These are phyloP conservation scores for Oemleria cerasiformis DNA, from an alignment of 306 rosid species.

Conservation along the genomic window DNA sequence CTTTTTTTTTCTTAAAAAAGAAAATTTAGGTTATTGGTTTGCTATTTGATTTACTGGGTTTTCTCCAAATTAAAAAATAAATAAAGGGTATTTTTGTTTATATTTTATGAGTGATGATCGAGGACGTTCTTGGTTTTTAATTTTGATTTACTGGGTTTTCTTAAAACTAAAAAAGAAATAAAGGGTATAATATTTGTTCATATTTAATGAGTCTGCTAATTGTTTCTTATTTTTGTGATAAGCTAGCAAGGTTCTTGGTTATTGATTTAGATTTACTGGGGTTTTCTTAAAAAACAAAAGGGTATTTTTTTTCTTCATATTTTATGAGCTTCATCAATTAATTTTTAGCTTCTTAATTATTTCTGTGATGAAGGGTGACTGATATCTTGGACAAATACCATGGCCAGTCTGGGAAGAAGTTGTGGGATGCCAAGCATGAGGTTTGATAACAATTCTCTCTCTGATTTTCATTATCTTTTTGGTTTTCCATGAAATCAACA, in stretches of 20 bases:
- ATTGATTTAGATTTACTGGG: neutral
- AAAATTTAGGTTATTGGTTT: neutral
- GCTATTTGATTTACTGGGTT: neutral
- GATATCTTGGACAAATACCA: slow-evolving; percentile 67
- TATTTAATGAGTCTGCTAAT: too few species aligned
- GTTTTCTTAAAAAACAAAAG: neutral
- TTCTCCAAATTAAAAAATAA: neutral
- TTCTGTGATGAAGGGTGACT: slow-evolving; percentile 50
- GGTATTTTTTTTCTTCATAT: neutral
- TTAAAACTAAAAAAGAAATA: too few species aligned
- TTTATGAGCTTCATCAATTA: neutral
- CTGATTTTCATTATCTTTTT: neutral
- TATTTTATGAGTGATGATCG: too few species aligned
- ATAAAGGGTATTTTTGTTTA: neutral
- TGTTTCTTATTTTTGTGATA: too few species aligned
- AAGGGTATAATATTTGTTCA: too few species aligned
- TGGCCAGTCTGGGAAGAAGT: slow-evolving; percentile 50
- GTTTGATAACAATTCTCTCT: slow-evolving; percentile 27
- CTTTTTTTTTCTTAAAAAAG: neutral
- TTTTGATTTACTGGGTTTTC: too few species aligned
- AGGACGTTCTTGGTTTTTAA: too few species aligned
- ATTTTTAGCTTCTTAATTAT: neutral
- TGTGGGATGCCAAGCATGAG: slow-evolving; percentile 97
- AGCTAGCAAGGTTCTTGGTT: too few species aligned
- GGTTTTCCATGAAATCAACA: neutral